Evolutionary conservation across 2,329 filamentous ascomycete species (phyloP), one percentile per base, ranked within the genome.

Genomic region (Aureobasidium vineae): DNA sequence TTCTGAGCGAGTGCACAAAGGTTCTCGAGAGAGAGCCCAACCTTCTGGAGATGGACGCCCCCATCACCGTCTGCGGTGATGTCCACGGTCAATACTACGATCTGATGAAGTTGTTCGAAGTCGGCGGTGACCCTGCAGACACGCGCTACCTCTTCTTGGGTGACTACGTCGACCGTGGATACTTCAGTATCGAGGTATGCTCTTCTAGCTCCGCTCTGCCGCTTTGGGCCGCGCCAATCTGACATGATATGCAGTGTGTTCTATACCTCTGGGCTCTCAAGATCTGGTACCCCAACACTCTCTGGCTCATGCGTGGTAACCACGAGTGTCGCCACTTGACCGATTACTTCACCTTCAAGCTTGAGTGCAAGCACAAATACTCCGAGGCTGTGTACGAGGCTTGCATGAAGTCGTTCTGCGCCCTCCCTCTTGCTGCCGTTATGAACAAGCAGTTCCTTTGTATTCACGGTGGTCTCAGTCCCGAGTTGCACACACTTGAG

Each of bases 391-490:
- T 99, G 68, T 99, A 99, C 78, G 94, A 99, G 75, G 94, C 95
- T 66, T 98, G 95, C 81, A 96, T 97, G 87, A 94, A 99, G 71
- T 96, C 95, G 0, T 99, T 99, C 84, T 99, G 95, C 81, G 85
- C 90, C 70, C 82, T 99, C 70, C 95, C 95, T 36, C 83, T 99
- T 72, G 95, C 95, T 66, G 95, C 95, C 33, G 89, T 99, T 72
- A 99, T 99, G 95, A 99, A 99, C 86, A 99, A 99, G 84, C 95
- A 99, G 79, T 99, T 99, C 79, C 82, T 99, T 72, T 99, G 95
- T 78, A 98, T 99, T 73, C 95, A 99, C 77, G 95, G 95, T 75
- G 95, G 95, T 70, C 82, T 99, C 72, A 97, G 93, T 77, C 95
- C 95, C 7, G 95, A 99, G 79, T 82, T 99, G 69, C 94, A 98